Evolutionary conservation across 805 yeast species (phyloP), one percentile per base, ranked within the genome.

Genomic region (Pichia membranifaciens): DNA sequence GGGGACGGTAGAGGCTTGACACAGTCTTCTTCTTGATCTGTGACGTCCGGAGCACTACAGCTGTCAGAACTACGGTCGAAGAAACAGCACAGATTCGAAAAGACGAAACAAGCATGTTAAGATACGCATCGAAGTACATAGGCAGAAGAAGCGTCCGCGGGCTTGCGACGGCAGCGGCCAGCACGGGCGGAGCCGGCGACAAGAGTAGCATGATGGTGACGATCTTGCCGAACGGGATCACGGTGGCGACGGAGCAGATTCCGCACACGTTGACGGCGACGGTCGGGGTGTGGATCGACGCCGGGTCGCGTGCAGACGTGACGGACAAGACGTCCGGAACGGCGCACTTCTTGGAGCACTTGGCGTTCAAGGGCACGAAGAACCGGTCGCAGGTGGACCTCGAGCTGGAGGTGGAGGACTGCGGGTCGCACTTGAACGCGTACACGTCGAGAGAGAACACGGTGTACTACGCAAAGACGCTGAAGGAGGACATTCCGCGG

Each of bases 391-490:
- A 93, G 70, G 72, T 81, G 48, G 80, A 81, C 50, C 73, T 93
- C 48, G 99, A 93, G 67, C 71, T 90, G 40, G 98, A 93, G 68
- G 87, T 93, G 49, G 99, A 93, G 67, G 85, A 93, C 70, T 78
- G 90, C 59, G 99, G 99, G 4, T 88, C 96, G 22, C 99, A 93
- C 69, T 78, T 93, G 60, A 93, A 95, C 64, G 99, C 99, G n/a
- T 93, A 93, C 71, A 93, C 99, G 2, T 88, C 96, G 18, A 79
- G 99, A 61, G 99, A 93, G 63, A 90, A 89, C 68, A 93, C 99
- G 1, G 99, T 91, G 8, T 93, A 90, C 67, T 93, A 89, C 67
- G 96, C 98, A 42, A 89, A 88, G 67, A 79, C 97, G 28, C 71
- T 90, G 49, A 76, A 80, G 56, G 74, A 74, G 31, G 96, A 95